Evolutionary conservation across 306 rosid genomes (phyloP).

Genomic region (Lathyrus tuberosus): DNA sequence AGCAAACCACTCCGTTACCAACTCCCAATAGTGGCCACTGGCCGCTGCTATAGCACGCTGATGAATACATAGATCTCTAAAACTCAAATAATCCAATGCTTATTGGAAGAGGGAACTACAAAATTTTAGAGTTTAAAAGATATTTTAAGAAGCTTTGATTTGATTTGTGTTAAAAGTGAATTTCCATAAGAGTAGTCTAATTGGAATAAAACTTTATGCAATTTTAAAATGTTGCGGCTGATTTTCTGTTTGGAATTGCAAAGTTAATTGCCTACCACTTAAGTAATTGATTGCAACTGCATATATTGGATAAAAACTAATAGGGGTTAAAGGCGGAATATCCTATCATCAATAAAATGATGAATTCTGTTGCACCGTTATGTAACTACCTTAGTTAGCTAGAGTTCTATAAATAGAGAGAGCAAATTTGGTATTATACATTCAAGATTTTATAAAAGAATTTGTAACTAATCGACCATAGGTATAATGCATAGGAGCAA

Average conservation of each 20-base stretch:
- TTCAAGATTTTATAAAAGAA: not conserved
- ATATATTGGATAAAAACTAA: not conserved
- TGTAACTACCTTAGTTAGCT: not conserved
- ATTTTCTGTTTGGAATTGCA: not conserved
- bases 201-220: not conserved
- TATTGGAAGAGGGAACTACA: not conserved
- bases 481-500: not conserved
- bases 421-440: not conserved
- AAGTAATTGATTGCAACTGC: not conserved
- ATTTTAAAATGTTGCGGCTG: not conserved
- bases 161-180: not conserved
- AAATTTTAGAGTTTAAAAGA: not conserved
- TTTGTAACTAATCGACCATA: not conserved
- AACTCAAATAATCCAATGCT: not conserved
- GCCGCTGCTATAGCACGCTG: not conserved
- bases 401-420: not conserved
- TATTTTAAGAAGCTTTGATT: conserved; percentile 5
- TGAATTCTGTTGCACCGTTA: not conserved
- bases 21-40: not conserved
- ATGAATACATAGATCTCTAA: not conserved
- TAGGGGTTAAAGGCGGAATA: not conserved
- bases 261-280: not conserved
- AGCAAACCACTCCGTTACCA: not conserved
- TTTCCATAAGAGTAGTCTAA: not conserved
- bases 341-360: not conserved